Evolutionary conservation across 371 early-diverging fungal species (phyloP).

Genomic region (Chytridium lagenaria): DNA sequence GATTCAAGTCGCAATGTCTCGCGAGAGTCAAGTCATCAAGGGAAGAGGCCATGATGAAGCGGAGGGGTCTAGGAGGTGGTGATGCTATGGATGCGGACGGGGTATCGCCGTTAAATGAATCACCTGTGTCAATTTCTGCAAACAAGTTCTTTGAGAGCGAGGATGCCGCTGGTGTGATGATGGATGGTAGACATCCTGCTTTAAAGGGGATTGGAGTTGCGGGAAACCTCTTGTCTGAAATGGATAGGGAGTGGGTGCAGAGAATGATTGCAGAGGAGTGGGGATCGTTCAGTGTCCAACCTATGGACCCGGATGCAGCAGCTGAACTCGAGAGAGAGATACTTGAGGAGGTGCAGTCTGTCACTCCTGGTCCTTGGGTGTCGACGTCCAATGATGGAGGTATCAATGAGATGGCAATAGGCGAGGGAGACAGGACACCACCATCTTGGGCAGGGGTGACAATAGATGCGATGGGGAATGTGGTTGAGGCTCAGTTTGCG

Average conservation of each 20-base stretch:
- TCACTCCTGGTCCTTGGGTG: slow-evolving; percentile 16
- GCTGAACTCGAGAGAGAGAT: slow-evolving; percentile 4
- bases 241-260: not conserved
- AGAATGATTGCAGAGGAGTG: slow-evolving; percentile 13
- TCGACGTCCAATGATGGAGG: not conserved
- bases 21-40: not conserved
- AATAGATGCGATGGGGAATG: not conserved
- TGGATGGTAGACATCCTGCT: not conserved
- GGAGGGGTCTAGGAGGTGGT: not conserved
- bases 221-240: slow-evolving; percentile 1
- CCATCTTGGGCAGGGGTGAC: not conserved
- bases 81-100: too few species aligned
- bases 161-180: not conserved
- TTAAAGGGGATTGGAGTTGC: not conserved
- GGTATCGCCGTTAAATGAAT: too few species aligned
- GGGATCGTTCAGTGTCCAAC: not conserved
- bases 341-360: not conserved
- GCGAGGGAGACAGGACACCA: not conserved
- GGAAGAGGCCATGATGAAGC: not conserved
- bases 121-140: too few species aligned
- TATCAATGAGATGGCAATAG: slow-evolving; percentile 2
- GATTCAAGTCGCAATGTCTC: slow-evolving; percentile 8
- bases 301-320: slow-evolving; percentile 13
- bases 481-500: not conserved
- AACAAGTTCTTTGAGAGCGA: not conserved